Conservation (phyloP, 345 rosid genomes). For the Eucalyptus curtisii region DNA sequence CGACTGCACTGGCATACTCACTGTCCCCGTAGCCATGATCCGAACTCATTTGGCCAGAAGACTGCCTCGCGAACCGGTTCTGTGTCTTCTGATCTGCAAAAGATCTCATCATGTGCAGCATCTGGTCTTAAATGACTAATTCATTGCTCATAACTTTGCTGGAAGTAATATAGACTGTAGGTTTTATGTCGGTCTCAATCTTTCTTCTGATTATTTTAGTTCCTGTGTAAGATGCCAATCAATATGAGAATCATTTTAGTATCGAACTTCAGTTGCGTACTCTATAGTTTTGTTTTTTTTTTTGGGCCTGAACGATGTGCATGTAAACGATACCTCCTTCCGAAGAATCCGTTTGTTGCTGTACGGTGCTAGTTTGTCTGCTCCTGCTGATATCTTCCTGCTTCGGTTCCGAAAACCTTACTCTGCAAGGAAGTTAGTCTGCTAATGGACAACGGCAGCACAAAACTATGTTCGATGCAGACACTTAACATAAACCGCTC, state of each 20-base stretch:
- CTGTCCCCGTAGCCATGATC: constrained; percentile 2
- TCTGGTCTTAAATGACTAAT: background rate
- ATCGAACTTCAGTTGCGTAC: background rate
- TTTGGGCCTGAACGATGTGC: background rate
- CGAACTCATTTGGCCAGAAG: constrained; percentile 16
- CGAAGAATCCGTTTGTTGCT: background rate
- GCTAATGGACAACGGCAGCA: background rate
- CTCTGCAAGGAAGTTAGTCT: background rate
- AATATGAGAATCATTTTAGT: background rate
- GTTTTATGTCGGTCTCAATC: background rate
- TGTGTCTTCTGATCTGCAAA: constrained; percentile 16
- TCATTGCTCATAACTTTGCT: background rate
- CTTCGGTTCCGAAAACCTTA: background rate
- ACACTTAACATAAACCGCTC: background rate
- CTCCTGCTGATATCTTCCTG: background rate
- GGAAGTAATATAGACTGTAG: background rate
- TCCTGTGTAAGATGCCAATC: background rate
- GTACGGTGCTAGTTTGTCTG: background rate
- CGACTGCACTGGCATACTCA: constrained; percentile 45
- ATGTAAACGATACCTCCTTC: background rate
- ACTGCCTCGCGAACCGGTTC: constrained; percentile 25
- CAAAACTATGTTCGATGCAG: background rate
- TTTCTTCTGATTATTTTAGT: background rate
- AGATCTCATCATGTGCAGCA: background rate
- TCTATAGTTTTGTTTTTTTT: background rate